These are phyloP conservation scores for Akanthomyces lecanii DNA, from an alignment of 2,329 filamentous ascomycete species.

Conservation along the genomic window DNA sequence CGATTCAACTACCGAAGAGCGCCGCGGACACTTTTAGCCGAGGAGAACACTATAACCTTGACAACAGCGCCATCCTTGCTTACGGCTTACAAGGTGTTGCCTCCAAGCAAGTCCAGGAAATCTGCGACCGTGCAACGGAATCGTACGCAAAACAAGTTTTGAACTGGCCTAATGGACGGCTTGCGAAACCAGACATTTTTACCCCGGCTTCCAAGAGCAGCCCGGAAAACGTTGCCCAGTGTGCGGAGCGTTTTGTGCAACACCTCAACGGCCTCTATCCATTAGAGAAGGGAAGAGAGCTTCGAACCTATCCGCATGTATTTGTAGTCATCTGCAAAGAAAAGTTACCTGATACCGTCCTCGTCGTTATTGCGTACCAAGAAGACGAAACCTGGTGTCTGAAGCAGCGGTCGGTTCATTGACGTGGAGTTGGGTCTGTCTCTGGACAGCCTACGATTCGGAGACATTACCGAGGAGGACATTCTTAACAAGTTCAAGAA, in stretches of 20 bases:
- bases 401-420: too few relatives aligned
- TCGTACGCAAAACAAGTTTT: background rate
- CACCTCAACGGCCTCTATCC: background rate
- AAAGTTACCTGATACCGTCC: too few relatives aligned
- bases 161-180: background rate
- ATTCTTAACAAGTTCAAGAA: too few relatives aligned
- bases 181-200: background rate
- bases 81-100: background rate
- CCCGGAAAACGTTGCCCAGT: background rate
- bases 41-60: background rate
- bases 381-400: too few relatives aligned
- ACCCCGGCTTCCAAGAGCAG: background rate
- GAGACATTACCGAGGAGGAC: too few relatives aligned
- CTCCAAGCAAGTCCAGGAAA: background rate
- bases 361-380: too few relatives aligned
- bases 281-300: background rate
- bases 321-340: too few relatives aligned
- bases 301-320: too few relatives aligned
- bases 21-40: background rate
- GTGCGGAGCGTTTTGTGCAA: background rate
- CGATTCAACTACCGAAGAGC: background rate
- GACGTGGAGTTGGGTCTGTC: too few relatives aligned
- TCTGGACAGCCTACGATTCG: too few relatives aligned
- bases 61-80: background rate
- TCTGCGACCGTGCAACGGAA: background rate